phyloP scores from a whole-genome alignment of 2,329 filamentous ascomycete genomes.

The Diaporthe citrichinensis region DNA sequence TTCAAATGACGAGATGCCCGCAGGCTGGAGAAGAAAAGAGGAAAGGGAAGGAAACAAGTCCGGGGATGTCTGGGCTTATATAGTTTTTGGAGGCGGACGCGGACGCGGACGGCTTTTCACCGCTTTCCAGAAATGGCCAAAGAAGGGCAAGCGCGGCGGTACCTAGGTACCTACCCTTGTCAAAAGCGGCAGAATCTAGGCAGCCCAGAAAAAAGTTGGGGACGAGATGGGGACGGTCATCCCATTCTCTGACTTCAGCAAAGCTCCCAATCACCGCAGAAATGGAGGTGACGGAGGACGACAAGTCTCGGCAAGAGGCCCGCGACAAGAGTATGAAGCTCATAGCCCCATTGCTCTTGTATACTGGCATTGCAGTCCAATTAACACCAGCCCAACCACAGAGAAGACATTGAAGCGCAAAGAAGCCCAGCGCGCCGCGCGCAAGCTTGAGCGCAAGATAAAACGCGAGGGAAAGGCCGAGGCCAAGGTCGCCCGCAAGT shows the following conservation, averaged over 20 bases:
- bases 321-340: conserved; percentile 1
- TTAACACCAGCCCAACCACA: conserved; percentile 39
- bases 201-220: conserved; percentile 34
- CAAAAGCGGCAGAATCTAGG: conserved; percentile 32
- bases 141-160: background rate
- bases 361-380: too few relatives aligned
- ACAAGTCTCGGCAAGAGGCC: background rate
- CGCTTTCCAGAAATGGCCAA: background rate
- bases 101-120: background rate
- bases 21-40: conserved; percentile 11
- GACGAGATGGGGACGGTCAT: background rate
- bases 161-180: conserved; percentile 17
- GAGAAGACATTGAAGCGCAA: conserved; percentile 49
- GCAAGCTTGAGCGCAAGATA: conserved; percentile 55
- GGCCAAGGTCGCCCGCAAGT: conserved; percentile 50
- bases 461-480: conserved; percentile 53
- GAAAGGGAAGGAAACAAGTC: background rate
- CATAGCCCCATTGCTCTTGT: background rate
- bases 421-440: conserved; percentile 47
- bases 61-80: conserved; percentile 7
- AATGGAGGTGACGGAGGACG: conserved; percentile 23
- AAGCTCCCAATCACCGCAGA: conserved; percentile 12
- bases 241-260: background rate
- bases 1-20: conserved; percentile 35
- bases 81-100: background rate